These are phyloP conservation scores for Oenanthe sinensis DNA, from an alignment of 129 eudicot genomes.

Conservation along the genomic window DNA sequence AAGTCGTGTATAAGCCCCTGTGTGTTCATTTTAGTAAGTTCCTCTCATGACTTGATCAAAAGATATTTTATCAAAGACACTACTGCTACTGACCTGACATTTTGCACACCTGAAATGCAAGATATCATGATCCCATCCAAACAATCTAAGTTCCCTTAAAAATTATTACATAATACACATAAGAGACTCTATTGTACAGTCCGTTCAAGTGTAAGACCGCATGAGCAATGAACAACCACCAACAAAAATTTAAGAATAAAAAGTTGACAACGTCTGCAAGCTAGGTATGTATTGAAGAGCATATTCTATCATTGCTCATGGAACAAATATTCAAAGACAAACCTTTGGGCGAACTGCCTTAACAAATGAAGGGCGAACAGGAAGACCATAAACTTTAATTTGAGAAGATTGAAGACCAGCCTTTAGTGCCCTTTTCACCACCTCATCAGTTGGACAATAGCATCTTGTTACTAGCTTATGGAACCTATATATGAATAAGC, in stretches of 20 bases:
- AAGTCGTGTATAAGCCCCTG: background rate
- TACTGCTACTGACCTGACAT: background rate
- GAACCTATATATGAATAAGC: constrained; percentile 48
- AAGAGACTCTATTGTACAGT: background rate
- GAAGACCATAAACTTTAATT: constrained; percentile 87
- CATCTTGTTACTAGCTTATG: constrained; percentile 99
- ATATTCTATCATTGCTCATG: background rate
- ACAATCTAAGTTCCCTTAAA: background rate
- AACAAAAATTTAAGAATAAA: background rate
- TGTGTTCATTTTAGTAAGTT: background rate
- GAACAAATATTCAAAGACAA: constrained; percentile 1
- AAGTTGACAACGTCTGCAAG: background rate
- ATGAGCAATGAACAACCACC: background rate
- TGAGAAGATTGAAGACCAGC: constrained; percentile 89
- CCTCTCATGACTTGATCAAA: background rate
- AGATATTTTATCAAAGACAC: background rate
- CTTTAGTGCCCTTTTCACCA: constrained; percentile 78
- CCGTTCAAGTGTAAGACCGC: background rate
- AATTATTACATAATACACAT: background rate
- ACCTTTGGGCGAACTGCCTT: constrained; percentile 88
- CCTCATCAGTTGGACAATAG: constrained; percentile 96
- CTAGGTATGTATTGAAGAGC: background rate
- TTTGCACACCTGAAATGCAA: background rate
- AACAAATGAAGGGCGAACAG: constrained; percentile 95
- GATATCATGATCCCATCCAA: background rate